Evolutionary conservation across 2,329 filamentous ascomycete species (phyloP), one percentile per base, ranked within the genome.

Genomic region (Alternaria sp.): DNA sequence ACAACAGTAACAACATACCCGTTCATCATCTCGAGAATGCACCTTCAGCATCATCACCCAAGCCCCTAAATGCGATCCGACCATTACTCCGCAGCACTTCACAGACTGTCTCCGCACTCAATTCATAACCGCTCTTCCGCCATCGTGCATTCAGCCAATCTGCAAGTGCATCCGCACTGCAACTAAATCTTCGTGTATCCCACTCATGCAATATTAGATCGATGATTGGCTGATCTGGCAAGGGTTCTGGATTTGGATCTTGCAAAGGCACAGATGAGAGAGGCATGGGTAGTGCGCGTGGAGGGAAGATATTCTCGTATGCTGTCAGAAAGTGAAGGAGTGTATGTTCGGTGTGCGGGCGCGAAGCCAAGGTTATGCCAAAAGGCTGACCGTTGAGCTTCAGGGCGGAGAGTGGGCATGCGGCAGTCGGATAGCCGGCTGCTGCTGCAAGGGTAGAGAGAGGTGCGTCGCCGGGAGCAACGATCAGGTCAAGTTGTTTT

Each of bases 381-480:
- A 78, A 78, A 11, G 75, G 76, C 42, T 76, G 75, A 43, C 75
- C 75, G 57, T 77, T 76, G 32, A 75, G 67, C 53, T 76, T 76
- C 0, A 78, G 67, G 2, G 75, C 74, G 5, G 69, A 71, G 8
- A 78, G 66, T 0, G 76, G 75, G 20, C 72, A 77, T 5, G 72
- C 74, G 18, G 75, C 76, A 8, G 76, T 75, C 2, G 75, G 76
- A 58, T 76, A 78, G 54, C 74, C 74, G 7, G 75, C 75, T 28
- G 75, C 75, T 5, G 75, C 75, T 5, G 75, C 72, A 42, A 77
- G 71, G 14, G 74, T 72, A 36, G 73, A 77, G 32, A 78, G 67
- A 4, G 75, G 70, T 11, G 73, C 73, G 54, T 78, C 76, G 43
- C 74, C 76, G 3, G 76, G 75, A 1, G 76, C 69, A 18, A 74